Evolutionary conservation across 257 asterid genomes (phyloP).

Genomic region (Rauvolfia tetraphylla): DNA sequence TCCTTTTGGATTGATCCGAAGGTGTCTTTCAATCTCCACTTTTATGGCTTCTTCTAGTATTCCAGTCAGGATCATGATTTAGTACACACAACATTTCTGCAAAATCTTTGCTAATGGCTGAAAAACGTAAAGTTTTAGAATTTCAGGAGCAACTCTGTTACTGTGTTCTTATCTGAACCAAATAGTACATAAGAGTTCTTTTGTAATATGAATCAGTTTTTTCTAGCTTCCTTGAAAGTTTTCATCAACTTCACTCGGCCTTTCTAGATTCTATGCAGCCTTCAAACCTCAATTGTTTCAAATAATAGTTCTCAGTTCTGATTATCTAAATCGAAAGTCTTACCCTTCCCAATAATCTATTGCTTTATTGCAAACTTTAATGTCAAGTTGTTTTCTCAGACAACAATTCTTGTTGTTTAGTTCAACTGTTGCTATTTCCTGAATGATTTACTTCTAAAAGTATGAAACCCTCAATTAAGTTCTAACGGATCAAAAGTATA

Average conservation of each 20-base stretch:
- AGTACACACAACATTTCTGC: not conserved
- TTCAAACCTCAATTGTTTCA: not conserved
- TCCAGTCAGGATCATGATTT: not conserved
- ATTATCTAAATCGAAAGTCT: not conserved
- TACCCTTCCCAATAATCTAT: not conserved
- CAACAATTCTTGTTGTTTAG: not conserved
- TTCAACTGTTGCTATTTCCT: not conserved
- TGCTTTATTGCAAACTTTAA: too few species aligned
- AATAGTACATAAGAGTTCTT: not conserved
- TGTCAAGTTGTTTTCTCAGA: not conserved
- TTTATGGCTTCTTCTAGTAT: not conserved
- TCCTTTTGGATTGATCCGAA: not conserved
- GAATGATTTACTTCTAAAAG: not conserved
- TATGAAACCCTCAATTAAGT: not conserved
- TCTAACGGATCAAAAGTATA: not conserved
- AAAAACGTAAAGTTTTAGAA: not conserved
- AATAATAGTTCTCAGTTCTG: not conserved
- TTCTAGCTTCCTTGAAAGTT: not conserved
- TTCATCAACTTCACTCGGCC: not conserved
- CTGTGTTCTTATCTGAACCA: not conserved
- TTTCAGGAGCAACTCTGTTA: not conserved
- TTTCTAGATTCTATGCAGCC: not conserved
- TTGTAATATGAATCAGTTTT: too few species aligned
- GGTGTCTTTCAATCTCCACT: not conserved
- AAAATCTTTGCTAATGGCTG: not conserved